These are phyloP conservation scores for Phytophthora tentaculata DNA, from an alignment of 352 stramenopile species.

Conservation along the genomic window DNA sequence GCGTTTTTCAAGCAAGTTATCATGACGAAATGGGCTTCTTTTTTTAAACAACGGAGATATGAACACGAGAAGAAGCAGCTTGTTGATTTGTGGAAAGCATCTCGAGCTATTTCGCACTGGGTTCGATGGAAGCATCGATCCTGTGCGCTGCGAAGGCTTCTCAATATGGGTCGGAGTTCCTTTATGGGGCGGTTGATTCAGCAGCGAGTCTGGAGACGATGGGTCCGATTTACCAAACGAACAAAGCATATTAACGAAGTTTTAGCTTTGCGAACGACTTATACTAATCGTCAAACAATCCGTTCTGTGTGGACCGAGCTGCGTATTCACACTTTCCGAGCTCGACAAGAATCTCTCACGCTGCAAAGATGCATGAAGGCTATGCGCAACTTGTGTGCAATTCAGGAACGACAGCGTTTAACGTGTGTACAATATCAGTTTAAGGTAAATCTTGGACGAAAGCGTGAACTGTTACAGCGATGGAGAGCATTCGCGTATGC, in stretches of 20 bases:
- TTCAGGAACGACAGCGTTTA: conserved; percentile 11
- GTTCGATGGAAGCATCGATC: conserved; percentile 6
- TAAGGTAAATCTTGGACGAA: conserved; percentile 9
- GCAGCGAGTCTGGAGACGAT: conserved; percentile 39
- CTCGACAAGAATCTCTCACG: conserved; percentile 13
- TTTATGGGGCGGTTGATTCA: conserved; percentile 37
- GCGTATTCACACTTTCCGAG: conserved; percentile 23
- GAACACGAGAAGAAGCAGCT: conserved; percentile 20
- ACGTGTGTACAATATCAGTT: conserved; percentile 7
- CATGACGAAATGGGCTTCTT: conserved; percentile 23
- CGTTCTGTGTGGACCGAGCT: conserved; percentile 27
- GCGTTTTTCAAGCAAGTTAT: conserved; percentile 32
- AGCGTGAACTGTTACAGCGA: conserved; percentile 15
- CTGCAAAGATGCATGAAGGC: conserved; percentile 18
- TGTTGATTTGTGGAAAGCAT: conserved; percentile 29
- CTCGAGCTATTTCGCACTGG: conserved; percentile 15
- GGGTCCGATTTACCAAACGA: conserved; percentile 28
- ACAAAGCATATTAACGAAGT: conserved; percentile 2
- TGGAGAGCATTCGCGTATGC: conserved; percentile 29
- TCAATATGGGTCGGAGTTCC: conserved; percentile 15
- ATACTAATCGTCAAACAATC: conserved; percentile 1
- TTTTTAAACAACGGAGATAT: conserved; percentile 12
- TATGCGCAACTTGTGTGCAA: conserved; percentile 10
- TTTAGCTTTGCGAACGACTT: conserved; percentile 2
- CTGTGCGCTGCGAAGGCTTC: conserved; percentile 8